Percentiles rank a stretch among this genome's conserved stretches.
These are phyloP conservation scores for Talaromyces ruber DNA, from an alignment of 495 filamentous ascomycete species.

Conservation along the genomic window DNA sequence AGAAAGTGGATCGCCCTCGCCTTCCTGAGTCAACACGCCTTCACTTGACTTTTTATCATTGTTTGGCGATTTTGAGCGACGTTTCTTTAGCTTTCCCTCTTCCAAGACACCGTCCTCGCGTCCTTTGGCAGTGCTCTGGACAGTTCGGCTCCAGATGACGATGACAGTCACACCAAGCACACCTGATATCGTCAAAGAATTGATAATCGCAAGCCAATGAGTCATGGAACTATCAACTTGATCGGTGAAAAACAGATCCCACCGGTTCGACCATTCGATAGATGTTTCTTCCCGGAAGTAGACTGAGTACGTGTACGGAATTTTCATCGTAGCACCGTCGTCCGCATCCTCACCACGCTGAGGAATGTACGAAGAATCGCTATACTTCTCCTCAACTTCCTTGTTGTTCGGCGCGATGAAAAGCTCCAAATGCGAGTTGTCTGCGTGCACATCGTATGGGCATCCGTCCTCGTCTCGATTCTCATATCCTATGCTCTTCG, in stretches of 20 bases:
- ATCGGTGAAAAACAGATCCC: conserved; percentile 92
- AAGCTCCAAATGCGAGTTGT: conserved; percentile 57
- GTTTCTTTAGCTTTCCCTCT: conserved; percentile 55
- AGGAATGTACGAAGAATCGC: conserved; percentile 50
- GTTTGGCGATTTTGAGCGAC: conserved; percentile 35
- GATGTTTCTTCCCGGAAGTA: conserved; percentile 81
- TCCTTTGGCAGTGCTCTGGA: conserved; percentile 71
- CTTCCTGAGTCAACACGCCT: conserved; percentile 60
- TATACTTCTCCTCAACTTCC: conserved; percentile 46
- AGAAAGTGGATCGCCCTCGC: conserved; percentile 53
- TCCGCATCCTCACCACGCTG: conserved; percentile 48
- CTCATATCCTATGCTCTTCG: conserved; percentile 67
- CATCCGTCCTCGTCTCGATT: conserved; percentile 56
- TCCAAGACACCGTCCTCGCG: conserved; percentile 57
- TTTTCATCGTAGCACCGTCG: conserved; percentile 61
- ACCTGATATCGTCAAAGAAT: conserved; percentile 80
- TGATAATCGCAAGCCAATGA: conserved; percentile 89
- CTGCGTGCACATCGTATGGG: conserved; percentile 54
- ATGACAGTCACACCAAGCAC: conserved; percentile 76
- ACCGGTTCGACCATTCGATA: conserved; percentile 79
- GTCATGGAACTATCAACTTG: conserved; percentile 78
- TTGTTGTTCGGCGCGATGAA: conserved; percentile 55
- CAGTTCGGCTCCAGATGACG: conserved; percentile 77
- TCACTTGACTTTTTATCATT: conserved; percentile 39
- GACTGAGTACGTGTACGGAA: conserved; percentile 88